phyloP scores from a whole-genome alignment of 1,139 yeast species.

The Candida smagusa region DNA sequence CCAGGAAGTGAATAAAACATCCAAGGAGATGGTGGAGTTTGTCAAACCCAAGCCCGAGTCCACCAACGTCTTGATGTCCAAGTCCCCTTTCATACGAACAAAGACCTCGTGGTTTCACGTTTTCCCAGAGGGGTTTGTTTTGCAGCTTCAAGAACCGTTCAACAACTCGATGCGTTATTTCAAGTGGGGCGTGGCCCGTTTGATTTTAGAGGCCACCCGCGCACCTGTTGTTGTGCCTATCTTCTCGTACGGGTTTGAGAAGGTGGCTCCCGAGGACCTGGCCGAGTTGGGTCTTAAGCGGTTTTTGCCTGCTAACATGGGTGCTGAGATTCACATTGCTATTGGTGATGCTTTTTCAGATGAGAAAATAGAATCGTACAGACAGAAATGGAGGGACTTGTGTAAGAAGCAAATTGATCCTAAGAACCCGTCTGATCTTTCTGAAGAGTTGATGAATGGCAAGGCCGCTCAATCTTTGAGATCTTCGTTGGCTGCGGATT shows the following conservation, averaged over 20 bases:
- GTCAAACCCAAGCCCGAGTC: slow-evolving; percentile 30
- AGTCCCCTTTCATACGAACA: slow-evolving; percentile 49
- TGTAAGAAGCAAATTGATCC: slow-evolving; percentile 53
- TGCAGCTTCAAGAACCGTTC: slow-evolving; percentile 78
- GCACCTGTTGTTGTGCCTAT: slow-evolving; percentile 92
- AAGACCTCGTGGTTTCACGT: slow-evolving; percentile 89
- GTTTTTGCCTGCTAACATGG: slow-evolving; percentile 62
- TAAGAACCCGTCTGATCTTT: slow-evolving; percentile 53
- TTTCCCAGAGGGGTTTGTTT: slow-evolving; percentile 92
- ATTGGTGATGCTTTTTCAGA: slow-evolving; percentile 76
- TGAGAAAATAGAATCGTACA: slow-evolving; percentile 50
- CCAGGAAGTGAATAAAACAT: slow-evolving; percentile 16
- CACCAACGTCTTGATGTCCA: slow-evolving; percentile 33
- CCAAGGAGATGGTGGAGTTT: slow-evolving; percentile 20
- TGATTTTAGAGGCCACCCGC: slow-evolving; percentile 75
- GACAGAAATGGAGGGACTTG: slow-evolving; percentile 66
- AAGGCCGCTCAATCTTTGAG: slow-evolving; percentile 61
- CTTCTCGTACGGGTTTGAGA: slow-evolving; percentile 82
- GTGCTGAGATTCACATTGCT: slow-evolving; percentile 64
- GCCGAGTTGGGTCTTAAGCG: slow-evolving; percentile 53
- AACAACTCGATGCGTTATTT: slow-evolving; percentile 87
- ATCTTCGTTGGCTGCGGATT: slow-evolving; percentile 63
- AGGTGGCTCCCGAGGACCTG: slow-evolving; percentile 76
- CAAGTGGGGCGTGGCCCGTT: slow-evolving; percentile 91
- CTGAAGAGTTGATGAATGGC: slow-evolving; percentile 62